Evolutionary conservation across 208 protist genomes (phyloP).

Genomic region (Wallacemonas sp.): DNA sequence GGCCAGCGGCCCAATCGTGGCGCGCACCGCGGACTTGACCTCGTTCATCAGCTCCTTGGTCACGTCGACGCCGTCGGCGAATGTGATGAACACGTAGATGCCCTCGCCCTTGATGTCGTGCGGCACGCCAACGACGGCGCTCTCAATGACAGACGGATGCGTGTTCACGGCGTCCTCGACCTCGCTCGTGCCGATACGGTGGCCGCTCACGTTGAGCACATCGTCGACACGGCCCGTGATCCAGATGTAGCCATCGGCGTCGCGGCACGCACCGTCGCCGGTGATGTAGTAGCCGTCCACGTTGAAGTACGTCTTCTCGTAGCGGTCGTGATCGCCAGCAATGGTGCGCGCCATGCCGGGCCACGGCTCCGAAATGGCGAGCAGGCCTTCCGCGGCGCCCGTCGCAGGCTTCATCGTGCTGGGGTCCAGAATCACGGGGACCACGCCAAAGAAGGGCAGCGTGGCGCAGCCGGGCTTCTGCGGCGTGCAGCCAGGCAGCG

Average conservation of each 20-base stretch:
- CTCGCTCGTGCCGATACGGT: slow-evolving; percentile 96
- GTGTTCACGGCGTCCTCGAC: slow-evolving; percentile 91
- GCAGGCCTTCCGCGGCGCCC: slow-evolving; percentile 76
- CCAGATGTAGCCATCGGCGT: slow-evolving; percentile 97
- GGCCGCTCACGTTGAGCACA: slow-evolving; percentile 97
- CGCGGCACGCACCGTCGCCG: slow-evolving; percentile 94
- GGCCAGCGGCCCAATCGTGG: slow-evolving; percentile 95
- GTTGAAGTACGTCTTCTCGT: slow-evolving; percentile 91
- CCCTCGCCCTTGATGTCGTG: slow-evolving; percentile 59
- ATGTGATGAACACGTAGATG: slow-evolving; percentile 94
- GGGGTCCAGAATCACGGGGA: slow-evolving; percentile 89
- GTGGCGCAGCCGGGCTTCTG: slow-evolving; percentile 95
- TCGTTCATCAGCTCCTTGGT: slow-evolving; percentile 59
- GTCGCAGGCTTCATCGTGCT: slow-evolving; percentile 40
- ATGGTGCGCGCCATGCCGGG: slow-evolving; percentile 92
- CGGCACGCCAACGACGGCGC: slow-evolving; percentile 91
- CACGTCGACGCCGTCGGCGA: slow-evolving; percentile 74
- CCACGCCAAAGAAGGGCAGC: slow-evolving; percentile 97
- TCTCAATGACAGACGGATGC: slow-evolving; percentile 85
- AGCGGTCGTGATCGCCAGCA: slow-evolving; percentile 88
- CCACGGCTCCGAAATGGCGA: slow-evolving; percentile 92
- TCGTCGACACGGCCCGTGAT: slow-evolving; percentile 98
- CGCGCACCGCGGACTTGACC: slow-evolving; percentile 79
- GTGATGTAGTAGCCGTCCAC: slow-evolving; percentile 96
- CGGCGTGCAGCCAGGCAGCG: slow-evolving; percentile 93